Percentiles rank a stretch among this genome's conserved stretches.
Conservation (phyloP, 83 land plant genomes). For the Picea abies region DNA sequence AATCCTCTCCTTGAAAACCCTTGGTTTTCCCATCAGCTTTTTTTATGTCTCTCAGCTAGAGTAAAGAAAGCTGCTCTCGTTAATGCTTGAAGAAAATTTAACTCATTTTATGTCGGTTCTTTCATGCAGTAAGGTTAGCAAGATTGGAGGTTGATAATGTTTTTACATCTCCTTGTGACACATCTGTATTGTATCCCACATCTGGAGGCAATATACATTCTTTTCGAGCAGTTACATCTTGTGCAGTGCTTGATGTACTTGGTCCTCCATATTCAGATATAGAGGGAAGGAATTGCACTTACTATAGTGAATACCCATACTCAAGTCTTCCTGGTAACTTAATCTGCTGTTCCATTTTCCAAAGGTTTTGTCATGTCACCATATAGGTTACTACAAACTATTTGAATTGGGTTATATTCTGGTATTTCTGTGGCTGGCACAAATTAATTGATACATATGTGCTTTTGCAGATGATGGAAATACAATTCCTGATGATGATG, state of each 20-base stretch:
- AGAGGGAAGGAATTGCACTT: slow-evolving; percentile 73
- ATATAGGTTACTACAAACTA: neutral
- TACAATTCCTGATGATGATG: slow-evolving; percentile 9
- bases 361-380: neutral
- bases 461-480: neutral
- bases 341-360: neutral
- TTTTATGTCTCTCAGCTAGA: neutral
- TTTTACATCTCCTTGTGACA: too few relatives aligned
- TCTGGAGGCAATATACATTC: too few relatives aligned
- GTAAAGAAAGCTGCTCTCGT: neutral
- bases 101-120: neutral
- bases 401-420: neutral
- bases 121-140: slow-evolving; percentile 58
- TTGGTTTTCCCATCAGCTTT: neutral
- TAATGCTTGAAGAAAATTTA: neutral
- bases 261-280: slow-evolving; percentile 82
- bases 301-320: slow-evolving; percentile 57
- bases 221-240: too few relatives aligned
- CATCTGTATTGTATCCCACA: too few relatives aligned
- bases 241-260: slow-evolving; percentile 69
- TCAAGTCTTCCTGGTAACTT: slow-evolving; percentile 40
- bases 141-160: slow-evolving; percentile 29
- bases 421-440: neutral
- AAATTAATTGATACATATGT: neutral
- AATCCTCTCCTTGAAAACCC: neutral